Evolutionary conservation across 1,139 yeast species (phyloP).

Genomic region (Geotrichum cucujoidarum): DNA sequence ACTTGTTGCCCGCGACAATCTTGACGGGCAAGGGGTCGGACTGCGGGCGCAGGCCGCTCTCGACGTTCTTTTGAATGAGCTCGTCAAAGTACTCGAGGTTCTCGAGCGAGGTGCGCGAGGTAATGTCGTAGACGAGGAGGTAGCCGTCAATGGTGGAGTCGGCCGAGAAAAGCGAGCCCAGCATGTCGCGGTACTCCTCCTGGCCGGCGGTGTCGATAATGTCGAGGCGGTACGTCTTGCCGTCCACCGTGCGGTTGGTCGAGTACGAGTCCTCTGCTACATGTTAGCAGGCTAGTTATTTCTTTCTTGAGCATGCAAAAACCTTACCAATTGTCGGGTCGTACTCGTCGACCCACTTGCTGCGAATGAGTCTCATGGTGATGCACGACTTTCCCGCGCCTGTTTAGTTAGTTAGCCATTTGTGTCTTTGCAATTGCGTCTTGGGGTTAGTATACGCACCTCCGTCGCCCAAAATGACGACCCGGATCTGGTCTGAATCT

Average conservation of each 20-base stretch:
- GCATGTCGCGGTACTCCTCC: constrained; percentile 39
- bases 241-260: constrained; percentile 35
- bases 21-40: constrained; percentile 31
- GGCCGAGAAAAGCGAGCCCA: constrained; percentile 54
- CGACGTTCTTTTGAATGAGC: constrained; percentile 79
- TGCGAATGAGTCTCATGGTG: constrained; percentile 35
- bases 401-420: constrained; percentile 9
- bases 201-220: constrained; percentile 40
- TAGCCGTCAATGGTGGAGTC: constrained; percentile 92
- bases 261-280: constrained; percentile 35
- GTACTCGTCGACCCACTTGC: constrained; percentile 36
- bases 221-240: constrained; percentile 33
- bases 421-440: too few relatives aligned
- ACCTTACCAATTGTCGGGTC: constrained; percentile 34
- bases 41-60: constrained; percentile 25
- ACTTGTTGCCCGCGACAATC: constrained; percentile 39
- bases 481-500: constrained; percentile 16
- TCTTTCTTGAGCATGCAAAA: too few relatives aligned
- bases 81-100: constrained; percentile 79
- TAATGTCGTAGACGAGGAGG: constrained; percentile 78
- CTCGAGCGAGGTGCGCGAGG: constrained; percentile 72
- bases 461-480: constrained; percentile 36
- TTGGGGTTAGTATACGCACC: constrained; percentile 31
- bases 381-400: constrained; percentile 36
- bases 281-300: background rate